Conservation (phyloP, 768 basidiomycete genomes). For the Naganishia friedmannii region DNA sequence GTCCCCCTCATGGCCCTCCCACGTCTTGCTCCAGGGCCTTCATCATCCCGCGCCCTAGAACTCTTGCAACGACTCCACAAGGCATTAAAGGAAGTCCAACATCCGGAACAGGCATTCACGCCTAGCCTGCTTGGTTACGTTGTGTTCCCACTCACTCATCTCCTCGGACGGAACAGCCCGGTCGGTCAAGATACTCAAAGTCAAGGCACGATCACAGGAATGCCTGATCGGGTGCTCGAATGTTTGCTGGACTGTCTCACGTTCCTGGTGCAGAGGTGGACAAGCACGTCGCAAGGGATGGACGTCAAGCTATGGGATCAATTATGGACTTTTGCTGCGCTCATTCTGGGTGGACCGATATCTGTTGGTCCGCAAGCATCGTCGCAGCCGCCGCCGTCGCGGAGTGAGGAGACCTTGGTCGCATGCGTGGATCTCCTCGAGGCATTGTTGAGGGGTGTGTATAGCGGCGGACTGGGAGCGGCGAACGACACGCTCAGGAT, state of each 20-base stretch:
- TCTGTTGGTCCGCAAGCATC: conserved; percentile 62
- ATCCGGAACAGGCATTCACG: conserved; percentile 54
- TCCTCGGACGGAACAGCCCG: conserved; percentile 72
- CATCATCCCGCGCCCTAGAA: conserved; percentile 55
- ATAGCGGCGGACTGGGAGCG: background rate
- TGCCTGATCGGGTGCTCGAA: conserved; percentile 72
- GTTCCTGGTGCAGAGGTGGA: conserved; percentile 73
- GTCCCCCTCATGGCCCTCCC: conserved; percentile 75
- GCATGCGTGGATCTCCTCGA: conserved; percentile 69
- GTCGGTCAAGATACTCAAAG: conserved; percentile 31
- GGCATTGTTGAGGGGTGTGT: conserved; percentile 60
- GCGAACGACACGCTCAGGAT: background rate
- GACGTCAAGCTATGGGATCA: conserved; percentile 77
- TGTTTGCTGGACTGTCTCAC: conserved; percentile 63
- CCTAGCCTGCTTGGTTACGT: conserved; percentile 72
- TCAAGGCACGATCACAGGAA: conserved; percentile 54
- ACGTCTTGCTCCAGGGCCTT: conserved; percentile 60
- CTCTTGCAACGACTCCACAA: conserved; percentile 61
- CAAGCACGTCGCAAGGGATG: conserved; percentile 50
- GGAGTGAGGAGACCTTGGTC: conserved; percentile 74
- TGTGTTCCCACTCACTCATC: conserved; percentile 80
- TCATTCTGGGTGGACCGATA: conserved; percentile 59
- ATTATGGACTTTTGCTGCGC: conserved; percentile 70
- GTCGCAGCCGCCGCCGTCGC: conserved; percentile 60
- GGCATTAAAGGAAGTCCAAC: conserved; percentile 56